Evolutionary conservation across 306 rosid species (phyloP), one percentile per base, ranked within the genome.

Genomic region (Sphenostylis stenocarpa): DNA sequence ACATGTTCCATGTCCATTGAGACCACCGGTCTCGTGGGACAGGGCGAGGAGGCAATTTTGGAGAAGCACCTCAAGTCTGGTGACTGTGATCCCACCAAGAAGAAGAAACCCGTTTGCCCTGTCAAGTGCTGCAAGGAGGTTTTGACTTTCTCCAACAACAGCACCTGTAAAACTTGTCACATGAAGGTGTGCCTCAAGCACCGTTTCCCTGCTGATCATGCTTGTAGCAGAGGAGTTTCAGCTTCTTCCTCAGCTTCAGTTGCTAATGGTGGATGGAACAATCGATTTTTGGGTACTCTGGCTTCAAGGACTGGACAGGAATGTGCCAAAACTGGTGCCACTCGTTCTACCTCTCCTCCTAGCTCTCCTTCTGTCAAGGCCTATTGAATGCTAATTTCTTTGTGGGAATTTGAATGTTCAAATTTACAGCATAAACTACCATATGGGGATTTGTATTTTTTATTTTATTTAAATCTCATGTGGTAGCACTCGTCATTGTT

Each of bases 131-230:
- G 97, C 86, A 91, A 84, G 86, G 89, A 86, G 72, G 49, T 85
- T 55, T 49, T 95, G 73, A 90, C 99, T 1, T 95, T 95, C 79
- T 90, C 99, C 0, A 95, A 92, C 63, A 49, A 85, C 4, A 86
- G 88, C 57, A 82, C 81, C 0, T 92, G 99, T 81, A 92, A 92
- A 72, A 87, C 85, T 17, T 95, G 99, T 81, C 80, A 83, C 7
- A 1, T 85, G 24, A 95, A 88, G 81, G 92, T 95, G 49, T 92
- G 97, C 70, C 91, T 95, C 79, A 89, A 81, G 79, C 99, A 92
- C 69, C 91, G 97, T 3, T 92, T 95, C 61, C 86, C 97, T 19
- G 94, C 90, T 3, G 97, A 92, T 29, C 99, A 95, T 61, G 82
- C 80, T 26, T 95, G 97, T 75, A 13, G 61, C 8, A 58, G 52